Percentiles rank a stretch among this genome's conserved stretches.
These are phyloP conservation scores for Stagonosporopsis vannaccii DNA, from an alignment of 2,329 filamentous ascomycete genomes.

Conservation along the genomic window DNA sequence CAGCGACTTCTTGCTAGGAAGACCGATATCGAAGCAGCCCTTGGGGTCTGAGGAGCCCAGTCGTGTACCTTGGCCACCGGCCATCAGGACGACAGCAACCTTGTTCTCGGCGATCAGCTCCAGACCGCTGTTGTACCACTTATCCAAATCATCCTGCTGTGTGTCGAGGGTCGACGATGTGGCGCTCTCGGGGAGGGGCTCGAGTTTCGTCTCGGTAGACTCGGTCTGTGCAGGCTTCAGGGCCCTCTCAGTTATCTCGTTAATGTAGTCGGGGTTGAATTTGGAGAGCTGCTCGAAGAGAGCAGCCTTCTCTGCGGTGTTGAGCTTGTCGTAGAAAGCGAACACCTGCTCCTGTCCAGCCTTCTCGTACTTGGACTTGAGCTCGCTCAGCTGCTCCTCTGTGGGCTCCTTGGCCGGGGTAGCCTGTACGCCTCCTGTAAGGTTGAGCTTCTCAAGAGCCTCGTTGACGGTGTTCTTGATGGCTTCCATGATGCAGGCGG, in stretches of 20 bases:
- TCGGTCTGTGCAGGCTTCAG: constrained; percentile 75
- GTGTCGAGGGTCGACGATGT: constrained; percentile 93
- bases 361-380: constrained; percentile 75
- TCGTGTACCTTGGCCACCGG: constrained; percentile 93
- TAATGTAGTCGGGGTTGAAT: constrained; percentile 88
- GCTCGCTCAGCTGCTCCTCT: constrained; percentile 69
- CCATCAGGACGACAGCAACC: constrained; percentile 91
- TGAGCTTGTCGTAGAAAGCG: constrained; percentile 84
- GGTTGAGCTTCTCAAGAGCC: constrained; percentile 53
- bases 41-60: constrained; percentile 95
- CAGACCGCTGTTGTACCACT: constrained; percentile 80
- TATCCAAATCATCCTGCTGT: constrained; percentile 75
- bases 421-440: constrained; percentile 44
- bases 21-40: constrained; percentile 95
- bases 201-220: constrained; percentile 66
- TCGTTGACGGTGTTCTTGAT: constrained; percentile 52
- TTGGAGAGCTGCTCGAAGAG: constrained; percentile 82
- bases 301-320: constrained; percentile 72
- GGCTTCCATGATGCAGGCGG: constrained; percentile 51
- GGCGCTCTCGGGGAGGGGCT: constrained; percentile 86
- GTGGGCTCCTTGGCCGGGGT: constrained; percentile 62
- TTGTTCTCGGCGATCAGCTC: constrained; percentile 72
- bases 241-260: constrained; percentile 81
- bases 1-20: constrained; percentile 90
- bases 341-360: constrained; percentile 85